Base-by-base conservation (phyloP, 2,329 filamentous ascomycete genomes). In the Alternaria arborescens region DNA sequence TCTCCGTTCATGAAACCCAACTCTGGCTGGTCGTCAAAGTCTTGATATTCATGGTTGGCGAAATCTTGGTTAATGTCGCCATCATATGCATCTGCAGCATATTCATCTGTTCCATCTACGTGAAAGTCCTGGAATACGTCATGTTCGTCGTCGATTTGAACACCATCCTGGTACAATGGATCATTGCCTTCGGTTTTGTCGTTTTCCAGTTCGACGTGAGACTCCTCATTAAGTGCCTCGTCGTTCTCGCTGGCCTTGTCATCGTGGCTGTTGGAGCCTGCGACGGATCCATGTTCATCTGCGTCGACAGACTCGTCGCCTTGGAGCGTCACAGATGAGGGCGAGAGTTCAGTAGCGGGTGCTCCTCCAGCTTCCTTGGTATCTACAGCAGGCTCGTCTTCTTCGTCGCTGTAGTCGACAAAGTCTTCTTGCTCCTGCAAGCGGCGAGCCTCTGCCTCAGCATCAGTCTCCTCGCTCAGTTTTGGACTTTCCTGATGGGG, bases 321-420 rank as follows among this genome's bases (percentile, higher is more conserved):
- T 60, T 76, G 72, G 5, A 79, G 66, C 4, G 77, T 79, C 16
- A 71, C 70, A 28, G 77, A 76, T 20, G 69, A 71, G 6, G 73
- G 70, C 1, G 75, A 76, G 1, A 56, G 52, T 18, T 66, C 66
- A 30, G 66, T 60, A 16, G 44, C 42, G 12, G 57, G 44, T 18
- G 58, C 59, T 41, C 57, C 55, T 20, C 65, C 60, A n/a, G 28
- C 42, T 22, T 56, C 59, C 18, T 61, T 55, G 26, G 40, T 58
- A 55, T 65, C 41, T 12, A 64, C 65, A 40, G 64, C 43, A 8
- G 68, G 63, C 20, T 68, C 55, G n/a, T 73, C 70, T 40, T 73
- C 70, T 36, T 77, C 81, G 58, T 86, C 83, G 24, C 83, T 82
- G 67, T 85, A 86, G 60, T 83, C 82, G 67, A 83, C 78, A n/a